A percentile compares a stretch with the other conserved stretches of the same genome.
Evolutionary conservation across 2,329 filamentous ascomycete genomes (phyloP).

Genomic region (Aureobasidium sp.): DNA sequence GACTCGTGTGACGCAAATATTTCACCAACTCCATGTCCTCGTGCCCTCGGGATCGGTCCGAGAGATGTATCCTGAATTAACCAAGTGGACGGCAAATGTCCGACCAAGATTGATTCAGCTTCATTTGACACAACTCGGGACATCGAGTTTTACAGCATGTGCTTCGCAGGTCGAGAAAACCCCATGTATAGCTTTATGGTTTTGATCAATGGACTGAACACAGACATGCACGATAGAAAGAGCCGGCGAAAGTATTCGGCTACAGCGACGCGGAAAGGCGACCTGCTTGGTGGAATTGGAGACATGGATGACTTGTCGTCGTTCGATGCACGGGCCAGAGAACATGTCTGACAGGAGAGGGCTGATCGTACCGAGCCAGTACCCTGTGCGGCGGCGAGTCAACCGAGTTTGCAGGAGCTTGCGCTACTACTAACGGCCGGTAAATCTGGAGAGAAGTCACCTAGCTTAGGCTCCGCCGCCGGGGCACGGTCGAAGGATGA

Average conservation of each 20-base stretch:
- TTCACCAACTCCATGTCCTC: background rate
- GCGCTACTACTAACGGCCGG: constrained; percentile 1
- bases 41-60: background rate
- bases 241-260: background rate
- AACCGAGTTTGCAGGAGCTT: constrained; percentile 3
- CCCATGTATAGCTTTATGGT: background rate
- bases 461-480: background rate
- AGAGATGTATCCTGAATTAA: background rate
- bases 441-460: constrained; percentile 5
- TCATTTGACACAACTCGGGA: background rate
- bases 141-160: background rate
- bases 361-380: constrained; percentile 5
- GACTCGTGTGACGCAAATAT: background rate
- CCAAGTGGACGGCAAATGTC: background rate
- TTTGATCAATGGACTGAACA: background rate
- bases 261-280: background rate
- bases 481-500: background rate
- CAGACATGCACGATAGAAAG: background rate
- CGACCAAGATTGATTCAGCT: background rate
- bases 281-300: background rate
- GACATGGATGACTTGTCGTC: background rate
- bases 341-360: constrained; percentile 7
- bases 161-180: background rate
- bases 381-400: background rate
- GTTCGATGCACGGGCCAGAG: constrained; percentile 2